Base-by-base conservation (phyloP, 2,329 filamentous ascomycete species). In the Fusarium napiforme region DNA sequence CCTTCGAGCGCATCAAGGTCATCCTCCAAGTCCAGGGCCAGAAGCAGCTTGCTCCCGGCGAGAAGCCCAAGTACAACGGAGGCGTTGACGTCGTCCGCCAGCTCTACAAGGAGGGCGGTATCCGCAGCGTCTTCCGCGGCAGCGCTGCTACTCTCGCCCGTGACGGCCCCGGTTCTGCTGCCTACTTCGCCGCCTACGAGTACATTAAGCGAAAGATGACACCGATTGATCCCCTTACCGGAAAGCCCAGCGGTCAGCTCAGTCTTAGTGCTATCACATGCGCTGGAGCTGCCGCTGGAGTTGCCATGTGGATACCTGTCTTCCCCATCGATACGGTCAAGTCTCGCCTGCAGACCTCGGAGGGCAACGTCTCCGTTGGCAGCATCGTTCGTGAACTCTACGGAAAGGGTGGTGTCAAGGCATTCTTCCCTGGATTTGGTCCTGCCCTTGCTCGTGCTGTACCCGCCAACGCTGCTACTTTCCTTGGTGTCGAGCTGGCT, bases 291-390 rank as follows among this genome's bases (percentile, higher is more conserved):
- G 93, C 92, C 8, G 96, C 96, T 1, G 96, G 96, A 79, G 90
- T 99, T 32, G 96, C 96, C 72, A 99, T 99, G 96, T 99, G 96
- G 96, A 96, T 98, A 76, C 95, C 96, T 60, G 95, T 99, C 46
- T 99, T 99, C 89, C 96, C 96, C 28, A 89, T 99, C 73, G 96
- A 99, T 80, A 99, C 96, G 0, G 92, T 99, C 85, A 99, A 99
- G 90, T 95, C 92, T 73, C 88, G 95, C 42, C 85, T 99, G 81
- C 96, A 99, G 87, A 97, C 94, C 47, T 94, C 94, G 46, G 93
- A 96, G 79, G 95, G 94, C 55, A 92, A 92, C 76, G 92, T 95
- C 56, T 94, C 93, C 1, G 90, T 99, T 58, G 89, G 91, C 21
- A 91, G 93, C 12, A 94, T 96, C 37, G 89, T 99, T 58, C 88